These are phyloP conservation scores for Thalia dealbata DNA, from an alignment of 176 grass and related monocot species.

Conservation along the genomic window DNA sequence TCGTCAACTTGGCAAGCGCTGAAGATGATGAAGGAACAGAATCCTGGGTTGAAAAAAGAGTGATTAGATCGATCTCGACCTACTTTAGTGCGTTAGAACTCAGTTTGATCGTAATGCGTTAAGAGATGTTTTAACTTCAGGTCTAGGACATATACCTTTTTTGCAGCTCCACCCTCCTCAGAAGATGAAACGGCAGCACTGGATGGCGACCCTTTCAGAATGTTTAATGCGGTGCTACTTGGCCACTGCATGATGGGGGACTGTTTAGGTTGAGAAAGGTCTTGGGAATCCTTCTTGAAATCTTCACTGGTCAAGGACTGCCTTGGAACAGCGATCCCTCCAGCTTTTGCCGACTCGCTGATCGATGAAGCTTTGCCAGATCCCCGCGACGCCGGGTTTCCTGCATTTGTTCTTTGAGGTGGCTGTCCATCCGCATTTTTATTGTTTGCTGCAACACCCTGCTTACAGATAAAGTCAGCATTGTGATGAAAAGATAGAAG, in stretches of 20 bases:
- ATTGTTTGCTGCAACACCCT: neutral
- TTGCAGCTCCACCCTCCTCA: neutral
- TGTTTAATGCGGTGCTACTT: slow-evolving; percentile 15
- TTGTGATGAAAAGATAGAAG: too few relatives aligned
- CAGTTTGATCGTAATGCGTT: too few relatives aligned
- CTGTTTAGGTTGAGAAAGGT: slow-evolving; percentile 18
- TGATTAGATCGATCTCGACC: slow-evolving; percentile 6
- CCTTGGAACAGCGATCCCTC: neutral
- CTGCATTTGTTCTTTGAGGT: slow-evolving; percentile 1
- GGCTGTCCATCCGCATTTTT: slow-evolving; percentile 3
- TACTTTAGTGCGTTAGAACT: too few relatives aligned
- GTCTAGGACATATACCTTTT: slow-evolving; percentile 16
- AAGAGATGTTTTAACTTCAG: slow-evolving; percentile 31
- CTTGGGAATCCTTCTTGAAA: slow-evolving; percentile 27
- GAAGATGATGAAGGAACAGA: slow-evolving; percentile 27
- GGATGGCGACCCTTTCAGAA: neutral
- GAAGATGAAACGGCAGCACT: slow-evolving; percentile 18
- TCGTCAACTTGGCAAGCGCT: slow-evolving; percentile 67
- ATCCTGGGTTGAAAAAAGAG: slow-evolving; percentile 42
- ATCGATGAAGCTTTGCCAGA: too few relatives aligned
- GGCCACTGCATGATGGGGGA: slow-evolving; percentile 23
- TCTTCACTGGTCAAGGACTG: neutral
- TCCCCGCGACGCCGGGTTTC: neutral
- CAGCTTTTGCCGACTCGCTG: neutral
- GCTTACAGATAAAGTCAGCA: neutral